phyloP scores from a whole-genome alignment of 106 monocot species.

The Chionographis japonica region DNA sequence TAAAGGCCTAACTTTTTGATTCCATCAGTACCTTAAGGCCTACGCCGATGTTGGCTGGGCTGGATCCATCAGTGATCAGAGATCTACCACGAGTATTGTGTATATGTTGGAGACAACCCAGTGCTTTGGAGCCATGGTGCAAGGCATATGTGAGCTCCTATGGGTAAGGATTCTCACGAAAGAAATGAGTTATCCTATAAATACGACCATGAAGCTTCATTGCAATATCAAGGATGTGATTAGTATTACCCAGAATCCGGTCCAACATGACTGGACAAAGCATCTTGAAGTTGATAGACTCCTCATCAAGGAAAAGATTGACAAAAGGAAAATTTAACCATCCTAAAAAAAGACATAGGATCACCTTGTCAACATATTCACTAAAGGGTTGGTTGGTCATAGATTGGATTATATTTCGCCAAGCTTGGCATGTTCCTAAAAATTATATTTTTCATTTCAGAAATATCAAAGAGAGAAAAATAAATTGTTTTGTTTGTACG shows the following conservation, averaged over 20 bases:
- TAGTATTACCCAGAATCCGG: conserved; percentile 8
- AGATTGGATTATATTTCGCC: not conserved
- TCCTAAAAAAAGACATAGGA: not conserved
- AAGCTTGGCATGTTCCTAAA: too few relatives aligned
- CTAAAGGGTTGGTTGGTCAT: not conserved
- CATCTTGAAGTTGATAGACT: not conserved
- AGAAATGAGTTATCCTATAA: not conserved
- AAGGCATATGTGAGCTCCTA: not conserved
- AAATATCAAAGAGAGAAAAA: too few relatives aligned
- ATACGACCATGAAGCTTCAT: not conserved
- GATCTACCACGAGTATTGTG: conserved; percentile 10
- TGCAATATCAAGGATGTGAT: conserved; percentile 6
- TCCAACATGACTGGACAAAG: conserved; percentile 7
- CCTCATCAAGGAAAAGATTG: conserved; percentile 5
- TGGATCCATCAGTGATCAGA: not conserved
- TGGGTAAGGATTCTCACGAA: not conserved
- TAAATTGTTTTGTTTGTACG: too few relatives aligned
- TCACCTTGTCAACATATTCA: not conserved
- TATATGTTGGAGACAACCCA: conserved; percentile 14
- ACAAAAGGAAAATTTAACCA: not conserved
- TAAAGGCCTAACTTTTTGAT: conserved; percentile 5
- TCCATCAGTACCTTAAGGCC: not conserved
- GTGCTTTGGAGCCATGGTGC: conserved; percentile 12
- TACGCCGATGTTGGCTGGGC: conserved; percentile 15
- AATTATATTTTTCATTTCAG: too few relatives aligned